phyloP scores from a whole-genome alignment of 169 alveolate species.

The Plasmodium relictum region DNA sequence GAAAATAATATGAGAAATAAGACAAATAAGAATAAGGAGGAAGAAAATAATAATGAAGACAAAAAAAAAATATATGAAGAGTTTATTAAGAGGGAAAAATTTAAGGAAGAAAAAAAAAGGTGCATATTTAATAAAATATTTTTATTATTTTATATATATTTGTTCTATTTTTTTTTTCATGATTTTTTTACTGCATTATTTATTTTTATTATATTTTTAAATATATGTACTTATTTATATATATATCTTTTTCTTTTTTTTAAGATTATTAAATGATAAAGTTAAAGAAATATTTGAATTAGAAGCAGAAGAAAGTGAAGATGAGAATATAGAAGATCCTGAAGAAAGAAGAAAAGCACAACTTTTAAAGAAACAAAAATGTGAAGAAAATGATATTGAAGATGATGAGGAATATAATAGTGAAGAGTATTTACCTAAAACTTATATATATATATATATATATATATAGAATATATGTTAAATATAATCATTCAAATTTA shows the following conservation, averaged over 20 bases:
- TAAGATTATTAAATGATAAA: constrained; percentile 22
- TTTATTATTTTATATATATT: not conserved
- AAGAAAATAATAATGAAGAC: not conserved
- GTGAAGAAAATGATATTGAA: constrained; percentile 31
- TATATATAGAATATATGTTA: not conserved
- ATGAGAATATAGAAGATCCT: constrained; percentile 63
- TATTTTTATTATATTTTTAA: not conserved
- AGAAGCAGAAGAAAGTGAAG: constrained; percentile 78
- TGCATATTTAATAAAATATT: not conserved
- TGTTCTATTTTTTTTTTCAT: not conserved
- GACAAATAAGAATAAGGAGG: not conserved
- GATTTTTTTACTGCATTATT: not conserved
- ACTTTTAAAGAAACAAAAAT: constrained; percentile 15
- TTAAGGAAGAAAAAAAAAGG: constrained; percentile 44
- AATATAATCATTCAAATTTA: not conserved
- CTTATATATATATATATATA: constrained; percentile 12
- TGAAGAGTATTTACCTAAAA: constrained; percentile 21
- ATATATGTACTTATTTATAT: not conserved
- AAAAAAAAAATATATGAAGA: not conserved
- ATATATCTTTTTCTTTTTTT: constrained; percentile 1
- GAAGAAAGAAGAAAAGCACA: constrained; percentile 54
- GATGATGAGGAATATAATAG: constrained; percentile 52
- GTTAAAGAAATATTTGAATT: constrained; percentile 49
- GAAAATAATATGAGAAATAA: not conserved
- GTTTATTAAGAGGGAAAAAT: not conserved